Evolutionary conservation across 768 basidiomycete species (phyloP), one percentile per base, ranked within the genome.

Genomic region (Lactarius sp.): DNA sequence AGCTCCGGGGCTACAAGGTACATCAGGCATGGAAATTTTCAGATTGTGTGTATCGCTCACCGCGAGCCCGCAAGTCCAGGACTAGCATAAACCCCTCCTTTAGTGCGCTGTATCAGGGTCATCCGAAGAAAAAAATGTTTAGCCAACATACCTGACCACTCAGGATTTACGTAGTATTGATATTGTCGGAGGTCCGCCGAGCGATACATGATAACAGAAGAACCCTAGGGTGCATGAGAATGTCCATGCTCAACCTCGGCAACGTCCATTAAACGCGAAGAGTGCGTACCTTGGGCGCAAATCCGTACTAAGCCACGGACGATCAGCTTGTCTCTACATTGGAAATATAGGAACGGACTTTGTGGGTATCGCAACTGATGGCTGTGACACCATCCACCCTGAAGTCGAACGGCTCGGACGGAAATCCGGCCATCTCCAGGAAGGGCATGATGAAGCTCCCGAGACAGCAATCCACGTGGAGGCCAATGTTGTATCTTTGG

Each of bases 281-380:
- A 41, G 16, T 47, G 16, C 51, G 49, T 44, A 86, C 92, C 81
- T 98, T 98, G 14, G 94, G 94, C 22, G 94, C 86, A 73, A 96
- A 97, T 20, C 92, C 94, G 75, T 96, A 95, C 87, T 94, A 64
- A 22, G 67, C 59, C 50, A 47, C 14, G 52, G 52, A 60, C 65
- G 42, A 60, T 65, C 69, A 60, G 18, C 58, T 66, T 46, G 34
- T 52, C 50, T 37, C 44, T 51, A 44, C 22, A 10, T 31, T 18
- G 14, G 6, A 62, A 55, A 33, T 16, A 58, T 20, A 36, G 52
- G 36, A 51, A 41, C 36, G 50, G 44, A 88, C 91, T 78, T 96
- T 96, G 77, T 97, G 94, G 7, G 92, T 93, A 78, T 99, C 96
- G 73, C 95, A 97, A 65, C 92, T 94, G 60, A 98, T 92, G 69